Conservation (phyloP, 2,329 filamentous ascomycete genomes). For the Lachnellula cervina region DNA sequence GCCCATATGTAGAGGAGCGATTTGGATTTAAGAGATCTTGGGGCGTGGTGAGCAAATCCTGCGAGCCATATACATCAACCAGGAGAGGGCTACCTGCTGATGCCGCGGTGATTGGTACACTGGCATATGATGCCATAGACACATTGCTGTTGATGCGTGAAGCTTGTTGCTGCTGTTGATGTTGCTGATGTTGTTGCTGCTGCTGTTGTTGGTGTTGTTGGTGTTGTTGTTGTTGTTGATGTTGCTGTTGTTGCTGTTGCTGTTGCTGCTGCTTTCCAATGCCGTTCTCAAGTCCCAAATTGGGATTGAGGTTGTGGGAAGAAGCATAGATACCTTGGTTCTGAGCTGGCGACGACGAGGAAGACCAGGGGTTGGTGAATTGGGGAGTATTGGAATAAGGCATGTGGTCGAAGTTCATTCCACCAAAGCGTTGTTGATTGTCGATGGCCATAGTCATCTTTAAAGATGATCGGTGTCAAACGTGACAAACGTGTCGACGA, state of each 20-base stretch:
- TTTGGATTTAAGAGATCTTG: slow-evolving; percentile 72
- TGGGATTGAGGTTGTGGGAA: slow-evolving; percentile 55
- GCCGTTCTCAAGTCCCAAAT: slow-evolving; percentile 52
- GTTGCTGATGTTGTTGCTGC: no score
- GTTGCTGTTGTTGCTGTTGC: slow-evolving; percentile 31
- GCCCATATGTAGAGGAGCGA: slow-evolving; percentile 58
- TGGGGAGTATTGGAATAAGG: slow-evolving; percentile 63
- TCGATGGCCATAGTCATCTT: slow-evolving; percentile 94
- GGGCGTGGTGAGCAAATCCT: slow-evolving; percentile 63
- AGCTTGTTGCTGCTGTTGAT: slow-evolving; percentile 37
- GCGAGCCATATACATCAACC: slow-evolving; percentile 52
- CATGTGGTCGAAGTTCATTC: slow-evolving; percentile 75
- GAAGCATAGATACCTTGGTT: slow-evolving; percentile 57
- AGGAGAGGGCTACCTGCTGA: slow-evolving; percentile 67
- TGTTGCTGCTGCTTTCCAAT: slow-evolving; percentile 45
- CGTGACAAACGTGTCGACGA: not conserved
- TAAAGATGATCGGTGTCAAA: slow-evolving; percentile 14
- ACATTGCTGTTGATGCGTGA: slow-evolving; percentile 53
- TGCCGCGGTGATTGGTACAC: slow-evolving; percentile 67
- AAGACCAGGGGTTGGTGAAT: slow-evolving; percentile 86
- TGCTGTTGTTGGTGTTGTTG: no score
- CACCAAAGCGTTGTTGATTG: slow-evolving; percentile 75
- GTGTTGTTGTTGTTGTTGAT: slow-evolving; percentile 17
- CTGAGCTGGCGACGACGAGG: slow-evolving; percentile 47
- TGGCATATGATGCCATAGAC: slow-evolving; percentile 65